These are phyloP conservation scores for Iris pallida DNA, from an alignment of 116 monocot genomes.

Conservation along the genomic window DNA sequence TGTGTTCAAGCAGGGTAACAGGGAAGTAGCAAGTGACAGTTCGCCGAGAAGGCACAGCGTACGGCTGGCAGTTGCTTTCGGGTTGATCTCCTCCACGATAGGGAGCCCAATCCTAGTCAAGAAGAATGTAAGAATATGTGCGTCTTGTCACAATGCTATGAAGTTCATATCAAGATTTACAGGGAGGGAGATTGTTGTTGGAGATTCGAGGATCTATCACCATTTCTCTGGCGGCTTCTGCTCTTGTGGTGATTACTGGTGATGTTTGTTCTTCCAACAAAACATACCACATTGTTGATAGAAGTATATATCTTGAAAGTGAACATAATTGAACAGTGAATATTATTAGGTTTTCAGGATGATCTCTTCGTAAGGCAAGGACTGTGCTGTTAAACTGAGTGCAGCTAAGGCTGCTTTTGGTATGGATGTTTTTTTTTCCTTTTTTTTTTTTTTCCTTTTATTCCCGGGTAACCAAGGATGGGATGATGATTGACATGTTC, in stretches of 20 bases:
- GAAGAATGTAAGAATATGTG: slow-evolving; percentile 83
- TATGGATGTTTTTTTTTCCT: too few relatives aligned
- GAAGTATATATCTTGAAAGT: too few relatives aligned
- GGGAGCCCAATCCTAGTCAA: slow-evolving; percentile 60
- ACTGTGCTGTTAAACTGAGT: too few relatives aligned
- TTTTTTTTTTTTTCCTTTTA: too few relatives aligned
- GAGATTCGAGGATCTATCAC: slow-evolving; percentile 73
- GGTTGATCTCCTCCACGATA: slow-evolving; percentile 61
- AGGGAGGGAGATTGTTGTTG: slow-evolving; percentile 56
- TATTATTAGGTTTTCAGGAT: too few relatives aligned
- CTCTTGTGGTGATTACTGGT: slow-evolving; percentile 92
- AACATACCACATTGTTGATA: too few relatives aligned
- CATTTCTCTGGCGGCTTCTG: slow-evolving; percentile 66
- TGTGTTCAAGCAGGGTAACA: slow-evolving; percentile 4
- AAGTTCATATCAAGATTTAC: slow-evolving; percentile 57
- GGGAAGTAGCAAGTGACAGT: slow-evolving; percentile 19
- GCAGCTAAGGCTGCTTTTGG: too few relatives aligned
- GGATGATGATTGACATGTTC: too few relatives aligned
- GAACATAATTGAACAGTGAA: too few relatives aligned
- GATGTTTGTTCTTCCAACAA: slow-evolving; percentile 9
- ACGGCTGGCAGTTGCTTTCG: slow-evolving; percentile 62
- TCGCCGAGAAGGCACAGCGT: slow-evolving; percentile 51
- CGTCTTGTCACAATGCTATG: slow-evolving; percentile 60
- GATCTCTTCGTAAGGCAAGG: too few relatives aligned
- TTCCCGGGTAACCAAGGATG: too few relatives aligned